Evolutionary conservation across 208 protist genomes (phyloP).

Genomic region (Leishmania lainsoni): DNA sequence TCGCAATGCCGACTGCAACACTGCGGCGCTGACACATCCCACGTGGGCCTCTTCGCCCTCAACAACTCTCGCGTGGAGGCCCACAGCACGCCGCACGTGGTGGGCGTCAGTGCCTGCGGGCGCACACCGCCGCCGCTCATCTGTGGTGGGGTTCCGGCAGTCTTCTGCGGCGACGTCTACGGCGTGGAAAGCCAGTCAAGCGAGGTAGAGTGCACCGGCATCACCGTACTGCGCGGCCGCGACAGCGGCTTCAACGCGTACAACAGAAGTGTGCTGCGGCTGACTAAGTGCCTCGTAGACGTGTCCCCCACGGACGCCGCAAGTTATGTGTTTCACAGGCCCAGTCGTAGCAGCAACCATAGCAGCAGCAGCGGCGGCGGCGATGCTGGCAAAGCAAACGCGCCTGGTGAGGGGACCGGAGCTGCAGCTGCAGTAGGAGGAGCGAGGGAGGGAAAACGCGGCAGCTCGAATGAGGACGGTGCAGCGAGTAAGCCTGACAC

Average conservation of each 20-base stretch:
- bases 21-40: slow-evolving; percentile 63
- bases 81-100: slow-evolving; percentile 39
- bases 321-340: slow-evolving; percentile 21
- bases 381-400: neutral
- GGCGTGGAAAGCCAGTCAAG: slow-evolving; percentile 65
- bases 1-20: slow-evolving; percentile 40
- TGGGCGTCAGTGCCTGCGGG: slow-evolving; percentile 31
- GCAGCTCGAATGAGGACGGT: neutral
- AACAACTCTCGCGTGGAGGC: slow-evolving; percentile 42
- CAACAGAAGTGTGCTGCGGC: slow-evolving; percentile 34
- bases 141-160: slow-evolving; percentile 45
- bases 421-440: neutral
- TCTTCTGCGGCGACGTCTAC: slow-evolving; percentile 52
- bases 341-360: neutral
- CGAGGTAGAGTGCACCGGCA: slow-evolving; percentile 41
- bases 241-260: slow-evolving; percentile 75
- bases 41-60: slow-evolving; percentile 66
- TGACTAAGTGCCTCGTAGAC: slow-evolving; percentile 53
- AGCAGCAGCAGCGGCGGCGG: neutral
- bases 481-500: neutral
- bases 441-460: neutral
- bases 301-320: slow-evolving; percentile 28
- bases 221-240: slow-evolving; percentile 45
- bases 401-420: neutral
- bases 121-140: slow-evolving; percentile 38